Evolutionary conservation across 2,329 filamentous ascomycete genomes (phyloP), one percentile per base, ranked within the genome.

Genomic region (Xylariaceae sp.): DNA sequence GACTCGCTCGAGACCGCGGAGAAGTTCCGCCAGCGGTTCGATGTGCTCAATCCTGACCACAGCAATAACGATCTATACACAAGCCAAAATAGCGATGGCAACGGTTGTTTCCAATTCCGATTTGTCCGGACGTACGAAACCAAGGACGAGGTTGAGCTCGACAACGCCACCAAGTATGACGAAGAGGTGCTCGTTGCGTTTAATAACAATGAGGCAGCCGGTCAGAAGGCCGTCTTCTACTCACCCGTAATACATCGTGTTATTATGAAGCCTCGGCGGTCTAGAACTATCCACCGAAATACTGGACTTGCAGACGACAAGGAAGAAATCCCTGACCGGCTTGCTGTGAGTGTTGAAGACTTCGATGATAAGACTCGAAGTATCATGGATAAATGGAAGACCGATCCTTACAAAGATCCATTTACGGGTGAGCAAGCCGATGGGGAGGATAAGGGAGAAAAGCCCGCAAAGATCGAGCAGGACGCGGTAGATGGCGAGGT

Each of bases 221-320:
- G 71, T 47, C 76, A 81, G 59, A 81, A 80, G 67, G 84, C 77
- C 6, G 80, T 79, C 12, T 86, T 84, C 68, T 87, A 86, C 70
- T 87, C 87, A 62, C 85, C 85, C 3, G 76, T 87, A 58, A 80
- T 87, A 71, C 83, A 86, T 68, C 80, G 81, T 50, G 81, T 77
- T 44, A 76, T 76, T 19, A 81, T 87, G 63, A 76, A 82, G 42
- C 82, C 81, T 29, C 83, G 85, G 69, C 78, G 84, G 54, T 79
- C 76, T 56, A 85, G 81, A 74, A 83, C 83, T 65, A 84, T 85
- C 59, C 77, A 80, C 43, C 78, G 79, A 44, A 79, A 73, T 30
- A 72, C 72, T 42, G 77, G 75, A 53, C 66, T 76, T 26, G 63
- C 61, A 29, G 75, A 78, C 34, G 73, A 78, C 49, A 74, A 78